Conservation (phyloP, 768 basidiomycete species). For the Calocybe cyanea region DNA sequence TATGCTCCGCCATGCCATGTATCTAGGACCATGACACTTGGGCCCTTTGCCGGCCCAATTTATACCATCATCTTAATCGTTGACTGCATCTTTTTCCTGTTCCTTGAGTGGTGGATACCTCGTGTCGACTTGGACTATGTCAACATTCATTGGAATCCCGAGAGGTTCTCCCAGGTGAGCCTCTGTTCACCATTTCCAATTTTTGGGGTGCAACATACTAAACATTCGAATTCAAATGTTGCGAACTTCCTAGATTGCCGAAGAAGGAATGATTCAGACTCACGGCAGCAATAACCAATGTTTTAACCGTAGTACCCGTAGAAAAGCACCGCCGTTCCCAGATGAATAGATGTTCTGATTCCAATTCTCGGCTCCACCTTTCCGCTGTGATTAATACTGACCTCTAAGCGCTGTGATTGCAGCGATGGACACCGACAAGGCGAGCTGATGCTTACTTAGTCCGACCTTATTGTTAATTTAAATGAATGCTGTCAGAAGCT, state of each 20-base stretch:
- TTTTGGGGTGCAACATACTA: neutral
- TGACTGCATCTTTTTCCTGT: slow-evolving; percentile 81
- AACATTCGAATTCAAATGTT: neutral
- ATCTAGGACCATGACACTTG: slow-evolving; percentile 70
- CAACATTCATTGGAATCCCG: slow-evolving; percentile 54
- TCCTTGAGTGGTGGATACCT: slow-evolving; percentile 85
- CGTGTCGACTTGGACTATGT: slow-evolving; percentile 76
- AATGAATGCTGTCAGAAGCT: too few species aligned
- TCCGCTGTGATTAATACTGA: neutral
- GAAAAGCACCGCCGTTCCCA: too few species aligned
- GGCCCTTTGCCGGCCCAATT: slow-evolving; percentile 80
- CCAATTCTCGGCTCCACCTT: neutral
- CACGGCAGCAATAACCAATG: neutral
- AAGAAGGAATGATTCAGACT: neutral
- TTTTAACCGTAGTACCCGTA: too few species aligned
- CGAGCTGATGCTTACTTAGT: too few species aligned
- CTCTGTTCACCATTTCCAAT: neutral
- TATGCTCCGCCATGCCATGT: neutral
- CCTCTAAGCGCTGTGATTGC: too few species aligned
- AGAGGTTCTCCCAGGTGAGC: slow-evolving; percentile 32
- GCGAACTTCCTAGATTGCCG: slow-evolving; percentile 4
- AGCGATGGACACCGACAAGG: too few species aligned
- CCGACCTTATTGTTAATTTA: too few species aligned
- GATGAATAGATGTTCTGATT: neutral
- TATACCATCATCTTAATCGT: slow-evolving; percentile 86